Base-by-base conservation (phyloP, 2,329 filamentous ascomycete genomes). In the Neoscytalidium dimidiatum region DNA sequence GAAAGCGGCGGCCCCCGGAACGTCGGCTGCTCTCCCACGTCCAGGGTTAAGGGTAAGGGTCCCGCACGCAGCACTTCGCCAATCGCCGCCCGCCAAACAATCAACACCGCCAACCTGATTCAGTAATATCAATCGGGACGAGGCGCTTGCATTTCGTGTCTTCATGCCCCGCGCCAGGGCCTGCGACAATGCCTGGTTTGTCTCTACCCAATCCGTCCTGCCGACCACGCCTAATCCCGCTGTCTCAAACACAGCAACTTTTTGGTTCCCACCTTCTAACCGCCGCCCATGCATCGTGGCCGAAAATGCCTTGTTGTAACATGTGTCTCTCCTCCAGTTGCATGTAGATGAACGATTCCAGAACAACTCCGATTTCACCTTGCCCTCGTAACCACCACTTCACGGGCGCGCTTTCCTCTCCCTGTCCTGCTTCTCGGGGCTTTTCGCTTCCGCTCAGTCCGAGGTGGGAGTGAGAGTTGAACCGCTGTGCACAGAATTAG, bases 381-480 rank as follows among this genome's bases (percentile, higher is more conserved):
- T 5, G 6, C n/a, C 29, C n/a, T 46, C 28, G 28, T 17, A 28
- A 11, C 17, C 23, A 11, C 29, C 23, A n/a, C 43, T 43, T 35
- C 53, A 57, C 26, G 35, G 35, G 17, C 35, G 4, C 19, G 23
- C 7, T 23, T 31, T 21, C 60, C 29, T 52, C 21, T 29, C 60
- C 35, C 60, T 41, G 26, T 62, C 13, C 17, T 49, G 35, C 23
- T 11, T 17, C 35, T 38, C 35, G 53, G 23, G 19, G 35, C 7
- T 9, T 19, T 14, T 19, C 31, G 48, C 33, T 19, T 21, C 26
- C 44, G 52, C 58, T 70, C 67, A 72, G 43, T 70, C 69, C 61
- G 52, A 48, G 26, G 61, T 67, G 28, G 77, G 77, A 66, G 76
- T 69, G 29, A 79, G 75, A 23, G 77, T 75, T 67, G 77, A 74